Evolutionary conservation across 2,329 filamentous ascomycete species (phyloP).

Genomic region (Cladophialophora bantiana): DNA sequence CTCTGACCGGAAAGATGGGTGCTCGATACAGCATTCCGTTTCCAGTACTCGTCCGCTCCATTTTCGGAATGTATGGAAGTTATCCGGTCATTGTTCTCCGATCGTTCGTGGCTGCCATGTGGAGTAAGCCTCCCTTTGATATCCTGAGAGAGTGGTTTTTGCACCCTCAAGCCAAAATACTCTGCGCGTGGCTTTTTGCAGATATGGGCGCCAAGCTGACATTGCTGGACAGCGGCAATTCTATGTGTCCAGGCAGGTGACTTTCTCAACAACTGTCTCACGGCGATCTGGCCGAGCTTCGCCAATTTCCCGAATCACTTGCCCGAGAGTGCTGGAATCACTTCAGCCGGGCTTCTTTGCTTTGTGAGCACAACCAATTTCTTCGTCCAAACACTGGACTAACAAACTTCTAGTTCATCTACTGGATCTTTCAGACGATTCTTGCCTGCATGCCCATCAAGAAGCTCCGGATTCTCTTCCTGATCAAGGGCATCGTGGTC

Average conservation of each 20-base stretch:
- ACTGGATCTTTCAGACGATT: constrained; percentile 58
- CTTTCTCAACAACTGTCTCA: constrained; percentile 49
- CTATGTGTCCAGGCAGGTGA: constrained; percentile 56
- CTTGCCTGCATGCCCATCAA: constrained; percentile 54
- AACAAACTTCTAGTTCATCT: constrained; percentile 49
- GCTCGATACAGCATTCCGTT: constrained; percentile 44
- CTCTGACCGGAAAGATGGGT: constrained; percentile 56
- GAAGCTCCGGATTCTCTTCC: constrained; percentile 54
- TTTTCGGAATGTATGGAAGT: constrained; percentile 51
- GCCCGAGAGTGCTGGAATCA: constrained; percentile 41
- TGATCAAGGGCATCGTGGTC: constrained; percentile 53
- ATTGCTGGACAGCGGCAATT: constrained; percentile 44
- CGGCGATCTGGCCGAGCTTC: constrained; percentile 59
- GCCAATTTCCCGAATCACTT: constrained; percentile 52
- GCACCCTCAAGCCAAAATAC: too few species aligned
- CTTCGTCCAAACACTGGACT: constrained; percentile 36
- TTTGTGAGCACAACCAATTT: constrained; percentile 46
- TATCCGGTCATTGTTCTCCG: constrained; percentile 46
- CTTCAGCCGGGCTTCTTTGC: constrained; percentile 56
- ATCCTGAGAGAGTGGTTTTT: not conserved
- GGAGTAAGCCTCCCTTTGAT: constrained; percentile 42
- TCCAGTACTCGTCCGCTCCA: constrained; percentile 45
- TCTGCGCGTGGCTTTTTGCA: not conserved
- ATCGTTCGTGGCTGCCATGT: constrained; percentile 54
- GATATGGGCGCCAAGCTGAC: not conserved